Base-by-base conservation (phyloP, 164 flowering plant species). In the Tinospora cordifolia region DNA sequence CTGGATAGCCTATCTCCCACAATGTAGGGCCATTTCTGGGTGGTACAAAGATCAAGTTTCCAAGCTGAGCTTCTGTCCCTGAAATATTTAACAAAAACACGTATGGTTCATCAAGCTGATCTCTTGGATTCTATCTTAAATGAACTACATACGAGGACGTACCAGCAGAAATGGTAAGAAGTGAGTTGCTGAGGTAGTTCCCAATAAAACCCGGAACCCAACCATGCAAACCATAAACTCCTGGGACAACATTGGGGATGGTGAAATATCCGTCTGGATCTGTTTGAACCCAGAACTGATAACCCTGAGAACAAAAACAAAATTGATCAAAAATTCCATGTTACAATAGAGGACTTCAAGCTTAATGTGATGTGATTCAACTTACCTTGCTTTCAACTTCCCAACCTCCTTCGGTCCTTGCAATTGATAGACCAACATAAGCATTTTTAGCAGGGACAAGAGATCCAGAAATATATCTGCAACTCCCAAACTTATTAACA, bases 1-100 rank as follows among this genome's bases (percentile, higher is more conserved):
- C 90, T 24, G 88, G 86, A 51, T 60, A 79, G 46, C 88, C 90
- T 19, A 87, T 85, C 76, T 85, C 84, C 90, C 90, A 87, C 26
- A 84, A 25, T 2, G 87, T 87, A 39, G 86, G 83, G 67, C 90
- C 88, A 68, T 82, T 75, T 80, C 88, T 77, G 0, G 68, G 73
- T 30, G 90, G 88, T 39, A 36, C 71, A 63, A 69, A 85, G 46
- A 59, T 69, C 76, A 87, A 68, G 67, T 76, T 75, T 14, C 84
- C 87, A 64, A 85, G 79, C 62, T 81, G 62, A 65, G 70, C 75
- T 65, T 83, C 69, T 65, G 78, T 51, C 6, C 80, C 87, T 86
- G 82, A 58, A 57, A 34, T 15, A 63, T 46, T 46, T 22, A 34
- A 14, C 62, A 15, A 41, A 41, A 41, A 3, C 0, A 8, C 46